phyloP scores from a whole-genome alignment of 1,284 basidiomycete genomes.

The Rhodotorula sp. region DNA sequence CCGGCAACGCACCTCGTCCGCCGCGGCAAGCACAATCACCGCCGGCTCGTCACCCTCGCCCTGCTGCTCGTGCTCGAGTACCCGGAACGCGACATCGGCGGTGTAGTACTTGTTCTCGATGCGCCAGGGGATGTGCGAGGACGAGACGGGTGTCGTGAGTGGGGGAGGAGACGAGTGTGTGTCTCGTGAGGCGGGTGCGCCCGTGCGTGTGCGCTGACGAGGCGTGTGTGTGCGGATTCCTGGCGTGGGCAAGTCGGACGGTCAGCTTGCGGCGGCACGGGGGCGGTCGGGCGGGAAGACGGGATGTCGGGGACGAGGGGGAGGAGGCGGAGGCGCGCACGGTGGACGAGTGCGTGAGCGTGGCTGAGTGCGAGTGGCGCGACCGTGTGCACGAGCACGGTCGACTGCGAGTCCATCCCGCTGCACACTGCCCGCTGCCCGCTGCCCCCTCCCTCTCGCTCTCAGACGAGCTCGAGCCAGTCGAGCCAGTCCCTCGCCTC shows the following conservation, averaged over 20 bases:
- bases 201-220: too few relatives aligned
- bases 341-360: background rate
- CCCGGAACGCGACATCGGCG: constrained; percentile 13
- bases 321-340: background rate
- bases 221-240: background rate
- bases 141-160: background rate
- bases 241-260: background rate
- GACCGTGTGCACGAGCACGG: constrained; percentile 4
- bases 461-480: too few relatives aligned
- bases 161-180: background rate
- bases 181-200: background rate
- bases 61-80: background rate
- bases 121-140: constrained; percentile 3
- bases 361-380: background rate
- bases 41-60: constrained; percentile 16
- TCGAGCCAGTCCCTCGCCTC: too few relatives aligned
- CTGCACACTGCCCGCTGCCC: too few relatives aligned
- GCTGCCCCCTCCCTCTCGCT: too few relatives aligned
- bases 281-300: too few relatives aligned
- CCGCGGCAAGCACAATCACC: constrained; percentile 19
- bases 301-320: background rate
- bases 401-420: background rate
- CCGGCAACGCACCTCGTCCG: constrained; percentile 1
- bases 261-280: too few relatives aligned
- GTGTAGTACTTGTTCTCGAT: constrained; percentile 35